A percentile compares a stretch with the other conserved stretches of the same genome.
These are phyloP conservation scores for Aureococcus anophagefferens DNA, from an alignment of 108 stramenopile genomes.

Conservation along the genomic window DNA sequence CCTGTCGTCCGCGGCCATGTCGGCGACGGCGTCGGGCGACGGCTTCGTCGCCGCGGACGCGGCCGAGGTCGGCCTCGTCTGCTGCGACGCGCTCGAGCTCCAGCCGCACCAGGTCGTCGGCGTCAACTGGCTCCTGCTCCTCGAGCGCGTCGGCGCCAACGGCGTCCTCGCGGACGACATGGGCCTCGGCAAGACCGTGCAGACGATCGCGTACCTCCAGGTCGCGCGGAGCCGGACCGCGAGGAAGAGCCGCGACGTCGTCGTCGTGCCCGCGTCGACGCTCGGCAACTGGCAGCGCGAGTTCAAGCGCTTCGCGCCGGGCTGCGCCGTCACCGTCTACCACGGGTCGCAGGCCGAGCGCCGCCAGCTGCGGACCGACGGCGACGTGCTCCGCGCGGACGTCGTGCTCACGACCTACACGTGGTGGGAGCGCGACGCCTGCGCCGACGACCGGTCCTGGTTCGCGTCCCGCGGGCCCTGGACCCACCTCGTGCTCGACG, in stretches of 20 bases:
- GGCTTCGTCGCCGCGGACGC: not conserved
- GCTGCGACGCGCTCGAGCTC: not conserved
- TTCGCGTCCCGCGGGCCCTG: not conserved
- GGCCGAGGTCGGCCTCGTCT: not conserved
- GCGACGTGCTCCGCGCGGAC: conserved; percentile 33
- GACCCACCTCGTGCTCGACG: not conserved
- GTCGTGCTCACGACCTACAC: conserved; percentile 68
- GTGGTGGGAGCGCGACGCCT: conserved; percentile 18
- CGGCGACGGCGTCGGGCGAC: no score
- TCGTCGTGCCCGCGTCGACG: conserved; percentile 86
- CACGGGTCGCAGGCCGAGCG: conserved; percentile 58
- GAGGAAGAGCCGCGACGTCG: conserved; percentile 62
- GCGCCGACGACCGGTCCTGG: not conserved
- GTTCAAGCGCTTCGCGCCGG: conserved; percentile 74
- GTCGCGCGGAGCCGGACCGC: not conserved
- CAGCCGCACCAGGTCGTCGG: conserved; percentile 57
- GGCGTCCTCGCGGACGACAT: conserved; percentile 96
- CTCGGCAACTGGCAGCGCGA: conserved; percentile 91
- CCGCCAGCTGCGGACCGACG: conserved; percentile 38
- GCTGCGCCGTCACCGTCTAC: conserved; percentile 61
- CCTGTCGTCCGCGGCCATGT: no score
- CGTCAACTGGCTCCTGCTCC: conserved; percentile 71
- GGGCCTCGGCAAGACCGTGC: conserved; percentile 91
- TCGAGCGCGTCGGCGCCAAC: conserved; percentile 45
- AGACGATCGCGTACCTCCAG: conserved; percentile 86